A percentile compares a stretch with the other conserved stretches of the same genome.
phyloP scores from a whole-genome alignment of 768 basidiomycete genomes.

The Pleurotus salmoneostramineus region DNA sequence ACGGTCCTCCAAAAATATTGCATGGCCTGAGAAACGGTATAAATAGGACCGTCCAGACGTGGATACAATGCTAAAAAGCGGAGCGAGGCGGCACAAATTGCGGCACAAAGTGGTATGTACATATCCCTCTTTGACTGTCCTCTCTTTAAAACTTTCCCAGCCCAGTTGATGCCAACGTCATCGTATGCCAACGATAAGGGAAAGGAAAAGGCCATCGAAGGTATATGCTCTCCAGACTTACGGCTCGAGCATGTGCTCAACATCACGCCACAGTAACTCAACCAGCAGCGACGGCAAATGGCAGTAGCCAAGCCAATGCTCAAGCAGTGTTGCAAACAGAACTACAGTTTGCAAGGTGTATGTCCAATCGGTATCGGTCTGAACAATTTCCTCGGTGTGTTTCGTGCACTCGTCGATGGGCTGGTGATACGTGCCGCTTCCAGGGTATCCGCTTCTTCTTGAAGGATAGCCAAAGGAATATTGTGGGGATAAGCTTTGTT shows the following conservation, averaged over 20 bases:
- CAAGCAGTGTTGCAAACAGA: slow-evolving; percentile 50
- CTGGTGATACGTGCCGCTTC: slow-evolving; percentile 84
- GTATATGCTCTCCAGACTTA: slow-evolving; percentile 20
- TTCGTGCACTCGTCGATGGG: slow-evolving; percentile 83
- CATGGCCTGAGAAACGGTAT: slow-evolving; percentile 2
- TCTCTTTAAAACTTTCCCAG: slow-evolving; percentile 21
- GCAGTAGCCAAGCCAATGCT: slow-evolving; percentile 13
- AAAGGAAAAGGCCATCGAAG: slow-evolving; percentile 39
- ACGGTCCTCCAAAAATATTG: not conserved
- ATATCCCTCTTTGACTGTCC: not conserved
- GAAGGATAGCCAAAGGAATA: slow-evolving; percentile 52
- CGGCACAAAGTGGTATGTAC: slow-evolving; percentile 27
- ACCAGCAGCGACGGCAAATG: slow-evolving; percentile 10
- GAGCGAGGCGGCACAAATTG: slow-evolving; percentile 62
- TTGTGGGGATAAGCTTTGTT: slow-evolving; percentile 67
- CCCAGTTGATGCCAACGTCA: slow-evolving; percentile 41
- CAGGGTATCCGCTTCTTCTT: slow-evolving; percentile 81
- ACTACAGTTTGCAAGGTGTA: slow-evolving; percentile 76
- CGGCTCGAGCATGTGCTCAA: slow-evolving; percentile 20
- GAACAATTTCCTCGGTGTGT: slow-evolving; percentile 79
- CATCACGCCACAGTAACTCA: not conserved
- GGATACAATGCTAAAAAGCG: slow-evolving; percentile 73
- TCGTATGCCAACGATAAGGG: slow-evolving; percentile 43
- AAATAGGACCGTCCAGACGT: slow-evolving; percentile 48
- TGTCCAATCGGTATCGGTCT: slow-evolving; percentile 73